These are phyloP conservation scores for Aspergillus spinulosporus DNA, from an alignment of 2,329 filamentous ascomycete species.

Conservation along the genomic window DNA sequence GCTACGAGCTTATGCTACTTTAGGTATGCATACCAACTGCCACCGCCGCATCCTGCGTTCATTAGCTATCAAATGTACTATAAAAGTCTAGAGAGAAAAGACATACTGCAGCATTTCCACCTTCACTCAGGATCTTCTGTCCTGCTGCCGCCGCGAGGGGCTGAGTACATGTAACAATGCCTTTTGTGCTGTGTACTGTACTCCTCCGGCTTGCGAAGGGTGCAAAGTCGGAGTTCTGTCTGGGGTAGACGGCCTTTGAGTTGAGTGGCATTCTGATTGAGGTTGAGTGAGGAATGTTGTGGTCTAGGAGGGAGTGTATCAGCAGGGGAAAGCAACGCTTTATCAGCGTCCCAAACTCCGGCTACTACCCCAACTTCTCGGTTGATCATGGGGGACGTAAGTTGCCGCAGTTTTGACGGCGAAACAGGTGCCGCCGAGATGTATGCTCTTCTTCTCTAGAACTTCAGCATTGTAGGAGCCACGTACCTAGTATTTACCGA, in stretches of 20 bases:
- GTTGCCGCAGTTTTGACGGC: neutral
- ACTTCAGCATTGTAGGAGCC: neutral
- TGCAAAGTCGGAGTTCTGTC: constrained; percentile 45
- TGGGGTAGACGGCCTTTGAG: constrained; percentile 52
- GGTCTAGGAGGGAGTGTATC: neutral
- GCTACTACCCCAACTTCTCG: constrained; percentile 3
- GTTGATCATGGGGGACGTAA: neutral
- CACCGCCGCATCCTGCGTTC: constrained; percentile 80
- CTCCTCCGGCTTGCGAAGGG: constrained; percentile 71
- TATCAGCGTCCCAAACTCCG: neutral
- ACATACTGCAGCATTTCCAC: constrained; percentile 89
- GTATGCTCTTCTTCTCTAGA: too few species aligned
- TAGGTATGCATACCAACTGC: constrained; percentile 66
- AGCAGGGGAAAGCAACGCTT: neutral
- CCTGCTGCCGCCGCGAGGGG: constrained; percentile 87
- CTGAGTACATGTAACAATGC: constrained; percentile 87
- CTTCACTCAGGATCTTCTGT: constrained; percentile 76
- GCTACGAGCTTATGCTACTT: neutral
- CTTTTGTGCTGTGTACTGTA: constrained; percentile 88
- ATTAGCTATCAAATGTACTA: constrained; percentile 5
- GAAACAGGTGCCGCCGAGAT: neutral
- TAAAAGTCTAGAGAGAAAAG: neutral
- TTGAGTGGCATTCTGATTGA: constrained; percentile 50
- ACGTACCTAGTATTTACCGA: too few species aligned
- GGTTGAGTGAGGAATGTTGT: neutral